phyloP scores from a whole-genome alignment of 2,329 filamentous ascomycete genomes.

The Graphiopsis chlorocephala region DNA sequence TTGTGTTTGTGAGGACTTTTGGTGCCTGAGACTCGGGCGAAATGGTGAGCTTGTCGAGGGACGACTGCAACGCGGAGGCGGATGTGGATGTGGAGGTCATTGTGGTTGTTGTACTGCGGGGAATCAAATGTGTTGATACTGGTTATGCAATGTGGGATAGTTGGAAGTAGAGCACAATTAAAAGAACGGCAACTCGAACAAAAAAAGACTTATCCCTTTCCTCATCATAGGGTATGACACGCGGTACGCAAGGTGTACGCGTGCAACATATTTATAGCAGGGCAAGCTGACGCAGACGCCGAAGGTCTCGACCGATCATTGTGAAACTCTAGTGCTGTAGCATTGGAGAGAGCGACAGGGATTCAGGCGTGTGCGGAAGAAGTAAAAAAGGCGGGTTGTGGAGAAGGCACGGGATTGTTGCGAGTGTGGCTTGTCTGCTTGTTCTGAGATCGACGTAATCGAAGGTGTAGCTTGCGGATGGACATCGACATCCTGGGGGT shows the following conservation, averaged over 20 bases:
- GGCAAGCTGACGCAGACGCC: background rate
- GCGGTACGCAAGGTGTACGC: conserved; percentile 12
- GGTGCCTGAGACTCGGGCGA: conserved; percentile 19
- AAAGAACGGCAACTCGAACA: background rate
- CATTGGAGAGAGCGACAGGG: background rate
- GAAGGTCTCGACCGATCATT: conserved; percentile 3
- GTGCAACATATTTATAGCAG: conserved; percentile 11
- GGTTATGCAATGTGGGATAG: background rate
- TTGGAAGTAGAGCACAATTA: background rate
- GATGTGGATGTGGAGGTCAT: conserved; percentile 19
- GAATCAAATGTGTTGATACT: background rate
- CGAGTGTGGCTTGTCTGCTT: background rate
- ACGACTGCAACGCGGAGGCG: conserved; percentile 23
- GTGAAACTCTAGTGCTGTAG: background rate
- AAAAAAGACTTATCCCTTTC: background rate
- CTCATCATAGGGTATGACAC: background rate
- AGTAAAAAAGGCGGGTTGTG: background rate
- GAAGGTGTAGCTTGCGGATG: background rate
- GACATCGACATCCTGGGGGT: background rate
- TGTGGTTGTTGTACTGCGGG: background rate
- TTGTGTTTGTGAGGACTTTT: conserved; percentile 9
- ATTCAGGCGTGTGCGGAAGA: background rate
- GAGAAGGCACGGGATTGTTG: background rate
- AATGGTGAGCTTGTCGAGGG: conserved; percentile 35
- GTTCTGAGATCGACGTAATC: background rate